A percentile compares a stretch with the other conserved stretches of the same genome.
phyloP scores from a whole-genome alignment of 2,329 filamentous ascomycete species.

The Fusarium subtropicale region DNA sequence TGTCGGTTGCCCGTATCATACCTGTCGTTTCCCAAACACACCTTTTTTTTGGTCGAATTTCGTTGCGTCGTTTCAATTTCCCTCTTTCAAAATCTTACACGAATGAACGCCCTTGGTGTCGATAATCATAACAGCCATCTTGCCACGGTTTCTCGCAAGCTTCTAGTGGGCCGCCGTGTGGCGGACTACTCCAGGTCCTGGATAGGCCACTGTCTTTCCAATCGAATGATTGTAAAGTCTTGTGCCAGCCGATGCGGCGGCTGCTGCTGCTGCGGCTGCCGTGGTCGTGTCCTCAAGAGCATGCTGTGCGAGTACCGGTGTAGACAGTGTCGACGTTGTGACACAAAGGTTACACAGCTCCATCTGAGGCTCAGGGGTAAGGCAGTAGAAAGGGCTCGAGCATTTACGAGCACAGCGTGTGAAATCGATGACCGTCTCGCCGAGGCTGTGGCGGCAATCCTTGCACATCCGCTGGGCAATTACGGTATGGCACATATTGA shows the following conservation, averaged over 20 bases:
- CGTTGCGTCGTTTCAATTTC: constrained; percentile 38
- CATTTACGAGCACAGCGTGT: constrained; percentile 48
- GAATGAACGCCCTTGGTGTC: constrained; percentile 18
- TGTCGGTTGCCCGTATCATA: constrained; percentile 20
- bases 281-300: constrained; percentile 26
- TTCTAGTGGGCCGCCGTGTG: constrained; percentile 31
- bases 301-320: constrained; percentile 47
- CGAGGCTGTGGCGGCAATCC: constrained; percentile 44
- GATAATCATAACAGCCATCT: constrained; percentile 3
- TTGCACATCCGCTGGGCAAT: constrained; percentile 49
- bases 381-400: constrained; percentile 48
- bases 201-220: constrained; percentile 31
- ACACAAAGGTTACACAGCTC: constrained; percentile 45
- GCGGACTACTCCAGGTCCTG: constrained; percentile 22
- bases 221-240: constrained; percentile 39
- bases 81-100: constrained; percentile 26
- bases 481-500: constrained; percentile 49
- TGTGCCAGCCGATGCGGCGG: constrained; percentile 20
- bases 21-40: constrained; percentile 25
- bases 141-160: neutral
- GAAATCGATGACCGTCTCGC: constrained; percentile 49
- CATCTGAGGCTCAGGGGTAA: constrained; percentile 46
- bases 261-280: constrained; percentile 21
- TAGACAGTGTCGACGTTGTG: constrained; percentile 35
- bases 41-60: constrained; percentile 20